Evolutionary conservation across 2,329 filamentous ascomycete genomes (phyloP), one percentile per base, ranked within the genome.

Genomic region (Aspergillus sergii): DNA sequence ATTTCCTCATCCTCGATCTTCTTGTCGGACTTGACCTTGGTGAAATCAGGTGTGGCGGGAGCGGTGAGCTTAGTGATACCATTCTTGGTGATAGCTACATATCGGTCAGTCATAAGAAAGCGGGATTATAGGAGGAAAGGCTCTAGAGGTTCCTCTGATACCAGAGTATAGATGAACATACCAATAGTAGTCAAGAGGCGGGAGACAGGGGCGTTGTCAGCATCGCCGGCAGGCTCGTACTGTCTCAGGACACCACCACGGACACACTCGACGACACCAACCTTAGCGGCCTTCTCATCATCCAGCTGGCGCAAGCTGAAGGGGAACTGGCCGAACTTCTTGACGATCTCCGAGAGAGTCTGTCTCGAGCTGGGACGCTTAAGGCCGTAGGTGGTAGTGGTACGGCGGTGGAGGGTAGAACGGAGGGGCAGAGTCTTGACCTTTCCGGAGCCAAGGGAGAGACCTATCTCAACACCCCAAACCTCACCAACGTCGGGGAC

Each of bases 281-380:
- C 91, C 91, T 98, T 91, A 64, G 93, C 95, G 69, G 94, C 89
- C 76, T 94, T 91, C 87, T 99, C 95, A 74, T 98, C 94, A 67
- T 97, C 94, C 66, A 99, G 88, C 84, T 99, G 95, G 76, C 95
- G 88, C 84, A 98, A 86, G 82, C 92, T 96, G 88, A 99, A 99
- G 72, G 95, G 95, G 86, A 99, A 99, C 66, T 88, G 93, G 69
- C 94, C 94, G 76, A 98, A 99, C 84, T 94, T 97, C 89, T 94
- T 96, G 79, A 96, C 90, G 65, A 97, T 91, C 83, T 98, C 95
- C 54, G 94, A 96, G 59, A 98, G 86, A 57, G 94, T 91, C 81
- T 96, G 92, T 77, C 94, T 89, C 58, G 94, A 97, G 69, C 92
- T 96, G 65, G 93, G 93, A 70, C 95, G 90, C 89, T 98, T 99